Evolutionary conservation across 805 yeast genomes (phyloP), one percentile per base, ranked within the genome.

Genomic region (Cyberlindnera xishuangbannaensis): DNA sequence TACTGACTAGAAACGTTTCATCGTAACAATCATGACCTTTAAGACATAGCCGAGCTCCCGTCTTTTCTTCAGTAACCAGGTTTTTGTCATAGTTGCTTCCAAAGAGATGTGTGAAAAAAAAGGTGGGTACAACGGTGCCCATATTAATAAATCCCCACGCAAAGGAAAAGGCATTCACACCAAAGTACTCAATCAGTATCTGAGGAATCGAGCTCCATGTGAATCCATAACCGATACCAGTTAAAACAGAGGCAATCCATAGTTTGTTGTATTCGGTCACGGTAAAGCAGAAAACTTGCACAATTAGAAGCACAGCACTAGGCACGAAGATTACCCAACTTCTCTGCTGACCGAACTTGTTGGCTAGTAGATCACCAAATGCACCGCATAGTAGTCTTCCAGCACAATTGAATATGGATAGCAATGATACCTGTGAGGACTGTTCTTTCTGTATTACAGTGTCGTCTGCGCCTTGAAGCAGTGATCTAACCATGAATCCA

Each of bases 141-240:
- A 79, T 49, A 9, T 78, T 76, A 15, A 80, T 67, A 22, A 77
- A 51, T 0, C 94, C 94, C 84, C 87, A 83, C 48, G 80, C 80
- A 43, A 71, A 75, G 7, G 83, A 71, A 47, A 82, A 80, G 33
- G 71, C 65, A 13, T 62, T 62, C 62, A 83, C 71, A 3, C 92
- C 92, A 58, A 81, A 83, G 8, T 69, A 56, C 43, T 83, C 90
- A 13, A 85, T 72, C n/a, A 80, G 69, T 15, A 83, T 72, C n/a
- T 83, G 75, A 5, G 94, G 92, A 56, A 73, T 70, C 7, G 80
- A 65, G 31, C 88, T 82, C 58, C 80, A 80, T 15, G 78, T 66
- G 41, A 76, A 70, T 1, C 94, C 94, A 56, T 83, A 83, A 25
- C 78, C 80, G 23, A 78, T 61, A 0, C 94, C 94, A 19, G 73